phyloP scores from a whole-genome alignment of 176 grass and related monocot genomes.

The Juncus inflexus region DNA sequence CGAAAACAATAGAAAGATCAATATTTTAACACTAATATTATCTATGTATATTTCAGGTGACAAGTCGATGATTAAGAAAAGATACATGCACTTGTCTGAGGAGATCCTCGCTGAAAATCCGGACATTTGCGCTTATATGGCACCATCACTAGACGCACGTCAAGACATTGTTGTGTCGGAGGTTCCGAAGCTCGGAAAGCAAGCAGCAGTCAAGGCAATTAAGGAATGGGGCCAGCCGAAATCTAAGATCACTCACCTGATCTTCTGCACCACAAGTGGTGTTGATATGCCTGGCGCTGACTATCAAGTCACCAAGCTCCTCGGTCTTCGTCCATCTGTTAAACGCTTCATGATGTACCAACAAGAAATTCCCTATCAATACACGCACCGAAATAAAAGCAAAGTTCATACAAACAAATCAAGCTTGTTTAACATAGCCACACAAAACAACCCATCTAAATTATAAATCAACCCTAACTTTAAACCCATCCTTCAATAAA shows the following conservation, averaged over 20 bases:
- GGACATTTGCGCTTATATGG: conserved; percentile 29
- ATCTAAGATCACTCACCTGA: conserved; percentile 29
- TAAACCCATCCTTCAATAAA: conserved; percentile 7
- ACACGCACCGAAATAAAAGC: no score
- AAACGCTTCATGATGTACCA: conserved; percentile 29
- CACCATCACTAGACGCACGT: conserved; percentile 25
- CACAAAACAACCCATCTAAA: not conserved
- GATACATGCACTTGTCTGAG: conserved; percentile 24
- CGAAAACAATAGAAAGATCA: not conserved
- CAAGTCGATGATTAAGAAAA: conserved; percentile 26
- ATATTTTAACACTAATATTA: not conserved
- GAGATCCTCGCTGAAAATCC: conserved; percentile 21
- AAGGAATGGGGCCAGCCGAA: conserved; percentile 25
- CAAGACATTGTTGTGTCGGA: conserved; percentile 25
- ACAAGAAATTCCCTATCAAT: not conserved
- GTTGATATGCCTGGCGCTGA: conserved; percentile 24
- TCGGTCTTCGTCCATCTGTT: conserved; percentile 15
- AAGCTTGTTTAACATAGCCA: not conserved
- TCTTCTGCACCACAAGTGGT: conserved; percentile 27
- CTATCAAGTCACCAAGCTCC: conserved; percentile 30
- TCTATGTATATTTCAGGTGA: conserved; percentile 15
- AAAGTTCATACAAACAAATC: no score
- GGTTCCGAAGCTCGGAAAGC: conserved; percentile 18
- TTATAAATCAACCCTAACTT: not conserved
- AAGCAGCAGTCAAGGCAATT: conserved; percentile 10